Percentiles rank a stretch among this genome's conserved stretches.
Conservation (phyloP, 345 rosid genomes). For the Streptanthus diversifolius region DNA sequence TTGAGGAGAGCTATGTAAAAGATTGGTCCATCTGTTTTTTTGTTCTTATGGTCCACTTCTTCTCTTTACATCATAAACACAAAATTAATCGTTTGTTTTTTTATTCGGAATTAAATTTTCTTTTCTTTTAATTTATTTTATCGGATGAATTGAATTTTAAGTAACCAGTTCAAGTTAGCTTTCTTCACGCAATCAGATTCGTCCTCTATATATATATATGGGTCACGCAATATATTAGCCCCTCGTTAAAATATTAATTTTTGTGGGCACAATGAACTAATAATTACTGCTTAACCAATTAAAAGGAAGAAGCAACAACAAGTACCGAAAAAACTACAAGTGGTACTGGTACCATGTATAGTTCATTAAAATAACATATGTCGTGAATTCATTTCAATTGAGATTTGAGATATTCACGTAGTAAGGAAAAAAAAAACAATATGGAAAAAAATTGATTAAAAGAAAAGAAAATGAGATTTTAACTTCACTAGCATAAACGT, state of each 20-base stretch:
- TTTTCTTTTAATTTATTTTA: too few species aligned
- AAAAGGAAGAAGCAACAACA: too few species aligned
- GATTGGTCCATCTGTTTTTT: constrained; percentile 16
- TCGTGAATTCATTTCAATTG: not conserved
- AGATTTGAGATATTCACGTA: not conserved
- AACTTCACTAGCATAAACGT: not conserved
- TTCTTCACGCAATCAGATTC: constrained; percentile 28
- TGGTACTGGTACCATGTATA: not conserved
- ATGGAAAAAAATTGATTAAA: not conserved
- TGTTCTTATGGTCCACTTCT: constrained; percentile 13
- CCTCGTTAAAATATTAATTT: not conserved
- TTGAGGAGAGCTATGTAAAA: constrained; percentile 4
- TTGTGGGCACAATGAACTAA: not conserved
- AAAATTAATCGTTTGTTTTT: not conserved
- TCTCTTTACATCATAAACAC: not conserved
- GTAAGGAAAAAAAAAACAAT: not conserved
- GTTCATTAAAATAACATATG: not conserved
- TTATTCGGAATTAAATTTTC: not conserved
- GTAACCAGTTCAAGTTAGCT: constrained; percentile 8
- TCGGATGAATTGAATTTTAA: too few species aligned
- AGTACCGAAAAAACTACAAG: too few species aligned
- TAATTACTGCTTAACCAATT: too few species aligned
- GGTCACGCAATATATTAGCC: too few species aligned
- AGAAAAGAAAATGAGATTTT: not conserved
- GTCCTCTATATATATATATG: not conserved